phyloP scores from a whole-genome alignment of 176 grass and related monocot genomes.

The Aechmea fasciata region DNA sequence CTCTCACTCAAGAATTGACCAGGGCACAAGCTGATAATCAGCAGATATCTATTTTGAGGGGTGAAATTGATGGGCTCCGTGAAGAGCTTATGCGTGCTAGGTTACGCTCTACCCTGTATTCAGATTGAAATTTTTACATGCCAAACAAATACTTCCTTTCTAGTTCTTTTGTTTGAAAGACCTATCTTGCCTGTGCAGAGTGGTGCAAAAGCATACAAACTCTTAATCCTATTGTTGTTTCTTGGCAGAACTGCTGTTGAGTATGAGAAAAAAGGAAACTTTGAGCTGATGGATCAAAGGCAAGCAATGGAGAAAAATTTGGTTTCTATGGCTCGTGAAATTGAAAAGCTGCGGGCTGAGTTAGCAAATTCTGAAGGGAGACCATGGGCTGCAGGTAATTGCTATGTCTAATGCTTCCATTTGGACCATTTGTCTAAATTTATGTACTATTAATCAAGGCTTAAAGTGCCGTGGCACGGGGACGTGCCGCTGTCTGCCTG shows the following conservation, averaged over 20 bases:
- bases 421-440: background rate
- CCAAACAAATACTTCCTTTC: background rate
- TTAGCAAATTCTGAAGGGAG: slow-evolving; percentile 39
- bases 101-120: slow-evolving; percentile 11
- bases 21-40: slow-evolving; percentile 40
- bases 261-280: slow-evolving; percentile 48
- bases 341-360: slow-evolving; percentile 46
- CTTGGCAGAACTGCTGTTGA: slow-evolving; percentile 35
- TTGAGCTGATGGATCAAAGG: slow-evolving; percentile 67
- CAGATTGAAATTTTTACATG: background rate
- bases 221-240: slow-evolving; percentile 19
- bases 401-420: background rate
- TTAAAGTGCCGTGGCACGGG: too few relatives aligned
- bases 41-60: slow-evolving; percentile 40
- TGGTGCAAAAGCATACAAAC: slow-evolving; percentile 4
- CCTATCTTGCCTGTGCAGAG: background rate
- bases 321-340: slow-evolving; percentile 55
- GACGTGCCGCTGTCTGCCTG: too few relatives aligned
- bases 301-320: slow-evolving; percentile 70
- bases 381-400: slow-evolving; percentile 36
- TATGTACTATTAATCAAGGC: background rate
- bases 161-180: slow-evolving; percentile 15
- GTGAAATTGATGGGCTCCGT: slow-evolving; percentile 38
- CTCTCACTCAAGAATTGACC: slow-evolving; percentile 37
- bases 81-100: slow-evolving; percentile 44